Percentiles rank a stretch among this genome's conserved stretches.
These are phyloP conservation scores for Lagenaria siceraria DNA, from an alignment of 306 rosid species.

Conservation along the genomic window DNA sequence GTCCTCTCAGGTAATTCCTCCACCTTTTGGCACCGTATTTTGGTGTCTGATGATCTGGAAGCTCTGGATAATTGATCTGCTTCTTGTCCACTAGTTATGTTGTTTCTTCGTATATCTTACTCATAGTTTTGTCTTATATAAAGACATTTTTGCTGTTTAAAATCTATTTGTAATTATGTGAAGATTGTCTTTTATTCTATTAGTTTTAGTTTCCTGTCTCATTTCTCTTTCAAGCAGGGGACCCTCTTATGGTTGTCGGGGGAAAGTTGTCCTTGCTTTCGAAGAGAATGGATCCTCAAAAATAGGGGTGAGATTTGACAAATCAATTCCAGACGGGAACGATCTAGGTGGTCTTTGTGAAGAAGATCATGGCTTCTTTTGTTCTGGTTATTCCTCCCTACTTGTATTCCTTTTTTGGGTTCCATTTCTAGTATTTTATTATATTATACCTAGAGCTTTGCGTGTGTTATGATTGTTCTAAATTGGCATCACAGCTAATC, in stretches of 20 bases:
- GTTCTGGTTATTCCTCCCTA: slow-evolving; percentile 51
- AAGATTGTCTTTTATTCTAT: neutral
- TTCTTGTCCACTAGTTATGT: neutral
- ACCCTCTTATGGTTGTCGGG: slow-evolving; percentile 71
- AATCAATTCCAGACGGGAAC: slow-evolving; percentile 85
- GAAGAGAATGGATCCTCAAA: slow-evolving; percentile 79
- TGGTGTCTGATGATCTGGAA: neutral
- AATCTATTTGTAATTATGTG: neutral
- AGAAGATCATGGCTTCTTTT: slow-evolving; percentile 81
- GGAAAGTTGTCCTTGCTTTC: slow-evolving; percentile 80
- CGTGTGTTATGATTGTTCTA: slow-evolving; percentile 12
- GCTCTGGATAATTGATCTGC: neutral
- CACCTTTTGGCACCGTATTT: neutral
- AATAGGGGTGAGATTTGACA: slow-evolving; percentile 95
- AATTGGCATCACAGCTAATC: slow-evolving; percentile 42
- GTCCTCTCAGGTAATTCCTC: slow-evolving; percentile 51
- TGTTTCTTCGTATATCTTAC: neutral
- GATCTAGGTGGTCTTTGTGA: slow-evolving; percentile 95
- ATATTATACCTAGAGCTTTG: neutral
- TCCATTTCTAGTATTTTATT: slow-evolving; percentile 1
- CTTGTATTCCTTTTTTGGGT: neutral
- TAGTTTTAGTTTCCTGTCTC: slow-evolving; percentile 5
- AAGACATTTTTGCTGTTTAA: neutral
- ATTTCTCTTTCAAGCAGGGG: slow-evolving; percentile 48
- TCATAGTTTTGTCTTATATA: neutral